phyloP scores from a whole-genome alignment of 768 basidiomycete species.

The Phanerochaete sordida region DNA sequence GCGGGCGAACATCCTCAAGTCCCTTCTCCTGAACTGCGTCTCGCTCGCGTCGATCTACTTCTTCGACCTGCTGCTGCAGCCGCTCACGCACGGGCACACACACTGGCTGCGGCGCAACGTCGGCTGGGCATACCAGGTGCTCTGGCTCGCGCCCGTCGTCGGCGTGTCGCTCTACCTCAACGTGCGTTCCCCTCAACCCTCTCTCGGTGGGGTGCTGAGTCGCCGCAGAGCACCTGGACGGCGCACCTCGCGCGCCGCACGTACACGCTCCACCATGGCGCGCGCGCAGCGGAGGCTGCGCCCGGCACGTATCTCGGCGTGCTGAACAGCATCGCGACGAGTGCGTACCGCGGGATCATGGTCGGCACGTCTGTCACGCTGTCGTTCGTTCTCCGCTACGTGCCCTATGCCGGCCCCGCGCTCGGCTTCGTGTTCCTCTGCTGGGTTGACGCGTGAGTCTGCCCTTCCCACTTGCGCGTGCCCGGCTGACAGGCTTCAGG shows the following conservation, averaged over 20 bases:
- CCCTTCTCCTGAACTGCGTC: slow-evolving; percentile 65
- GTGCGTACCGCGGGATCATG: slow-evolving; percentile 81
- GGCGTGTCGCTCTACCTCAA: slow-evolving; percentile 79
- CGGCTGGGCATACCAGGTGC: slow-evolving; percentile 68
- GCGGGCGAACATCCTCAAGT: slow-evolving; percentile 71
- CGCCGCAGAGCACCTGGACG: slow-evolving; percentile 70
- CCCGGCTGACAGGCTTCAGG: slow-evolving; percentile 34
- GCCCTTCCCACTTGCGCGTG: neutral
- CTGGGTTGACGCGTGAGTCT: slow-evolving; percentile 83
- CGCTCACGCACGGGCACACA: slow-evolving; percentile 56
- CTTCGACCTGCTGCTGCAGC: slow-evolving; percentile 71
- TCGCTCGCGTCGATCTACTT: slow-evolving; percentile 70
- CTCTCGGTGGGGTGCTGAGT: neutral
- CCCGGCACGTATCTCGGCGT: slow-evolving; percentile 65
- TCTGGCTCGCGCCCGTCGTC: slow-evolving; percentile 81
- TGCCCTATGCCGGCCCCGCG: slow-evolving; percentile 63
- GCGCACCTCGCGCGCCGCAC: slow-evolving; percentile 71
- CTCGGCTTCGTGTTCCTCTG: slow-evolving; percentile 72
- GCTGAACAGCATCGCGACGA: slow-evolving; percentile 71
- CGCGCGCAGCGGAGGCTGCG: slow-evolving; percentile 45
- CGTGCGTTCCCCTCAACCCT: slow-evolving; percentile 35
- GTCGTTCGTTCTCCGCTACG: slow-evolving; percentile 56
- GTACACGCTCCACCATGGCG: slow-evolving; percentile 69
- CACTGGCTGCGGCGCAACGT: slow-evolving; percentile 71
- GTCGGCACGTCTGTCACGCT: slow-evolving; percentile 70